Conservation (phyloP, 2,329 filamentous ascomycete species). For the Clarireedia hainanense region DNA sequence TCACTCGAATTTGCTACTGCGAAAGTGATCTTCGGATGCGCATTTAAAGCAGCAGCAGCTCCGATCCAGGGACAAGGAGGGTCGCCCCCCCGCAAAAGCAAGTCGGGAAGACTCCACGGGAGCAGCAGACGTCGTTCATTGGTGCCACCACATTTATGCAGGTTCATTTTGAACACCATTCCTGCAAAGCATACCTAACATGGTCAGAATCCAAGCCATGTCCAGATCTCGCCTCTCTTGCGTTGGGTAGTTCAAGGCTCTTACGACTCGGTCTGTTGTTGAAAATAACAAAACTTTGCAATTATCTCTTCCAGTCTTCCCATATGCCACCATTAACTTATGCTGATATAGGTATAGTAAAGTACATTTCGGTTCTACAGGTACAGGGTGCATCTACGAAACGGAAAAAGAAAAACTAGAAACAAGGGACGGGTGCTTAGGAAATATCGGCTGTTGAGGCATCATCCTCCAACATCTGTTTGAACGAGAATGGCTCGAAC, state of each 20-base stretch:
- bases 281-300: background rate
- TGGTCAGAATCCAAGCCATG: too few relatives aligned
- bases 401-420: conserved; percentile 9
- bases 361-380: conserved; percentile 22
- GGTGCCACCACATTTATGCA: background rate
- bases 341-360: conserved; percentile 4
- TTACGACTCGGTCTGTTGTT: too few relatives aligned
- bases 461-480: conserved; percentile 76
- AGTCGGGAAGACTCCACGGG: background rate
- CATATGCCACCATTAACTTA: background rate
- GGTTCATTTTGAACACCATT: background rate
- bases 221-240: too few relatives aligned
- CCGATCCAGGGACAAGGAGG: background rate
- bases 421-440: conserved; percentile 15
- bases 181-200: too few relatives aligned
- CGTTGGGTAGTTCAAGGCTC: background rate
- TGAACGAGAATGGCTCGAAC: conserved; percentile 86
- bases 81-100: background rate
- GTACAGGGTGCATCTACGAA: conserved; percentile 14
- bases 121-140: background rate
- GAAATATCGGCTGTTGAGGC: conserved; percentile 48
- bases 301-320: background rate
- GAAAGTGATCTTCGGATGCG: too few relatives aligned
- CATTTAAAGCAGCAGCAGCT: background rate
- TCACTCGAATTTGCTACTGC: too few relatives aligned